Base-by-base conservation (phyloP, 2,329 filamentous ascomycete species). In the Hymenoscyphus linearis region DNA sequence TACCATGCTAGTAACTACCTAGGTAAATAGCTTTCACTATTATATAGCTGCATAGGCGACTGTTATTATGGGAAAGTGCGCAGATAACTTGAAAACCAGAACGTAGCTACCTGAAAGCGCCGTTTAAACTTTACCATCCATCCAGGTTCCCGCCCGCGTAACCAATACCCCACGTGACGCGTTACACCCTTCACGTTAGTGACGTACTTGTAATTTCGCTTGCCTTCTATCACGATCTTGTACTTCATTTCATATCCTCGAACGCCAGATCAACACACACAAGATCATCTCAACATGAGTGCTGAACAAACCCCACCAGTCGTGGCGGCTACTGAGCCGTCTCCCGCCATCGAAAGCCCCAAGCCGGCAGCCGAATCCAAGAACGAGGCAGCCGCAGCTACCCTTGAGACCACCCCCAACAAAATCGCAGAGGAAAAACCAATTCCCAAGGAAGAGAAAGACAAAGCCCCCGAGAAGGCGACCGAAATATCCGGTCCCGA, bases 301-400 rank as follows among this genome's bases (percentile, higher is more conserved):
- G 27, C 63, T 18, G 65, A 69, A 67, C 55, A 64, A 62, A 63
- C 57, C 63, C 36, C 64, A 55, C n/a, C 61, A n/a, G 55, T 62
- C 55, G 60, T 63, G 12, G 56, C 60, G 44, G 35, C 66, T 52
- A 59, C 59, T 4, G 52, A 64, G 25, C 61, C 63, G 52, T 52
- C 58, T 52, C 27, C 61, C 25, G 59, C n/a, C 14, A 40, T 54
- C 40, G 62, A 66, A 60, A 52, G 60, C 60, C 56, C 52, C 35
- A 59, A 59, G 26, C 37, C 55, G 14, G 36, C 55, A 27, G 36
- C 44, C 18, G 35, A 53, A 26, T 12, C 44, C 25, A 22, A 58
- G 31, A 26, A 44, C 10, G 36, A 55, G 10, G 18, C 44, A 22
- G 47, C 57, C 34, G 50, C 58, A 36, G 26, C 52, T 12, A n/a